phyloP scores from a whole-genome alignment of 352 stramenopile genomes.

The Phytophthora agathidicida region DNA sequence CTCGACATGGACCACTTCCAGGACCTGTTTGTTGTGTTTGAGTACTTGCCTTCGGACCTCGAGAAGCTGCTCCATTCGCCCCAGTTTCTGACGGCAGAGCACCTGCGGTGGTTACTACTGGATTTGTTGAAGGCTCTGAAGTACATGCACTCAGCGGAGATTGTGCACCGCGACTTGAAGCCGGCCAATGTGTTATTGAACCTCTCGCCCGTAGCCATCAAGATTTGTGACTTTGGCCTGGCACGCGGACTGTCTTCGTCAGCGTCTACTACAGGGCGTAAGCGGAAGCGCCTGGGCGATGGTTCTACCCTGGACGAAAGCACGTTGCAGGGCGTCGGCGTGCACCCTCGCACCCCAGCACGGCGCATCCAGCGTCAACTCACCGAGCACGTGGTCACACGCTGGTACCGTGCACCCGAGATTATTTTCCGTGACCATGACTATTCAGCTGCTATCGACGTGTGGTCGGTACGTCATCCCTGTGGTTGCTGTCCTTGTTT shows the following conservation, averaged over 20 bases:
- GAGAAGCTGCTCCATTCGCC: slow-evolving; percentile 88
- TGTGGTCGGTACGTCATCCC: slow-evolving; percentile 76
- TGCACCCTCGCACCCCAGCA: slow-evolving; percentile 75
- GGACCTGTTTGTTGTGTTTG: slow-evolving; percentile 87
- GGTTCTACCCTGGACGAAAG: slow-evolving; percentile 59
- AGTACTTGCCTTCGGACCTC: slow-evolving; percentile 85
- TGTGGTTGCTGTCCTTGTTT: background rate
- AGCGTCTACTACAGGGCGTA: slow-evolving; percentile 69
- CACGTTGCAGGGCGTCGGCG: slow-evolving; percentile 62
- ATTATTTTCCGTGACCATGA: slow-evolving; percentile 94
- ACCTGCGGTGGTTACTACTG: slow-evolving; percentile 84
- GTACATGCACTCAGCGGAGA: slow-evolving; percentile 91
- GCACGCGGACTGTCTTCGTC: slow-evolving; percentile 74
- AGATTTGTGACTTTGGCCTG: slow-evolving; percentile 89
- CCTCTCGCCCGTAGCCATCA: slow-evolving; percentile 84
- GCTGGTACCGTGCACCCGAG: slow-evolving; percentile 95
- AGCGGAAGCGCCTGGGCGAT: slow-evolving; percentile 52
- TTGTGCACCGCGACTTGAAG: slow-evolving; percentile 91
- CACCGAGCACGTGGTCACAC: slow-evolving; percentile 95
- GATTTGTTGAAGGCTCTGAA: slow-evolving; percentile 89
- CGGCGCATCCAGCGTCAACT: slow-evolving; percentile 91
- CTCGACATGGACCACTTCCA: slow-evolving; percentile 76
- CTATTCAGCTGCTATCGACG: slow-evolving; percentile 88
- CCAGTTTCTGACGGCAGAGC: slow-evolving; percentile 85
- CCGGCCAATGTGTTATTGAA: slow-evolving; percentile 90